Base-by-base conservation (phyloP, 2,329 filamentous ascomycete genomes). In the Setomelanomma holmii region DNA sequence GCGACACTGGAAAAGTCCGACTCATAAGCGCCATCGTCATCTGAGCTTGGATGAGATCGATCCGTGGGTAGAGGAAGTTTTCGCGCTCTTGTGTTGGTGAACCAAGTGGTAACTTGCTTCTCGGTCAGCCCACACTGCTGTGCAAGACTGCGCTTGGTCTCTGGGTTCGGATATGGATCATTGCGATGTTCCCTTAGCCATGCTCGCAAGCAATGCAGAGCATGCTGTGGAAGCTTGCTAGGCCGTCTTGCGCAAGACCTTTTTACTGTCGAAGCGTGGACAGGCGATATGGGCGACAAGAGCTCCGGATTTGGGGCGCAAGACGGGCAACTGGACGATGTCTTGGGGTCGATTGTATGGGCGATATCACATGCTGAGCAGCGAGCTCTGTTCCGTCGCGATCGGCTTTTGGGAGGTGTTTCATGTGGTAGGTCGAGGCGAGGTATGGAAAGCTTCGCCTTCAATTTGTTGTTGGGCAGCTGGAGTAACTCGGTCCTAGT, bases 61-160 rank as follows among this genome's bases (percentile, higher is more conserved):
- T 62, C 47, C 27, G 55, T 30, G 60, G 61, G 39, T 53, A 27
- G 27, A 33, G 55, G 7, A 22, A 73, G 45, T 39, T 64, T 62
- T 19, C 69, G 55, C 21, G 69, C 69, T 40, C 71, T 54, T 3
- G 69, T 69, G 40, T 74, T 73, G 4, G 69, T 72, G 38, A 73
- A 72, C 71, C 71, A 73, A 19, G 71, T 73, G 4, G 55, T 68
- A 1, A 73, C 65, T 45, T 74, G 71, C 40, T 71, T 73, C 48
- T 71, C 64, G 0, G 70, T 70, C 33, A 73, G 71, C 2, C 63
- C 63, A 47, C 68, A 73, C 22, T 64, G 58, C 34, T 65, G 55
- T 14, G 71, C 68, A 20, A 74, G 51, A 24, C 55, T 50, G 21
- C 57, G 56, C 49, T 74, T 74, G 5, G 59, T 64, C 17, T 70